Evolutionary conservation across 2,329 filamentous ascomycete genomes (phyloP), one percentile per base, ranked within the genome.

Genomic region (Xylaria sp.): DNA sequence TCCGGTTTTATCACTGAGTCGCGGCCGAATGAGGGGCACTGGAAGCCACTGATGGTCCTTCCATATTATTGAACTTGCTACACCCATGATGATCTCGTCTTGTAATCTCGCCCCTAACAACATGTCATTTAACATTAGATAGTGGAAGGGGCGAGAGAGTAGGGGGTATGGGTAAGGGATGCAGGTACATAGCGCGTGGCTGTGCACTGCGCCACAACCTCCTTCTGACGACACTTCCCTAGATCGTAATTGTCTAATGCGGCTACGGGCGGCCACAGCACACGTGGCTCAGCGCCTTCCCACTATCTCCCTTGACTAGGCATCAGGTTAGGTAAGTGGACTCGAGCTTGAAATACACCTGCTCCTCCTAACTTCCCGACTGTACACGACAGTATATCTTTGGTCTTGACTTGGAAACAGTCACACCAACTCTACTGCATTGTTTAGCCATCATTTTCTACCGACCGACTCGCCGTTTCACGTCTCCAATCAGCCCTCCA

Each of bases 151-250:
- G 28, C 28, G 28, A 28, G 28, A 28, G 28, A 28, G 28, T 28
- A 28, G 3, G 28, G 28, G 28, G 28, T 28, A 28, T 4, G 28
- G 28, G 28, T 28, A 28, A 28, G 28, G 28, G 28, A 28, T 28
- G 28, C 28, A 23, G 12, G 28, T 51, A 25, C 10, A 2, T 62
- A 52, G 43, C n/a, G 36, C 28, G 55, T 67, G 66, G 65, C 66
- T 64, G 66, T 56, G 66, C 39, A 61, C 55, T 60, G 55, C 66
- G 61, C 66, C 66, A 68, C 66, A 61, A 31, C 8, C 6, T 31
- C 9, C 60, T 48, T 9, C 55, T 67, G 65, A 67, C 65, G 65
- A 63, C 65, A 67, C 46, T 54, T 66, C 43, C 41, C 57, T 43
- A n/a, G 41, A 46, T 46, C 18, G 3, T 15, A 18, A 66, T 66